A percentile compares a stretch with the other conserved stretches of the same genome.
phyloP scores from a whole-genome alignment of 2,329 filamentous ascomycete genomes.

The Thelonectria rubi region DNA sequence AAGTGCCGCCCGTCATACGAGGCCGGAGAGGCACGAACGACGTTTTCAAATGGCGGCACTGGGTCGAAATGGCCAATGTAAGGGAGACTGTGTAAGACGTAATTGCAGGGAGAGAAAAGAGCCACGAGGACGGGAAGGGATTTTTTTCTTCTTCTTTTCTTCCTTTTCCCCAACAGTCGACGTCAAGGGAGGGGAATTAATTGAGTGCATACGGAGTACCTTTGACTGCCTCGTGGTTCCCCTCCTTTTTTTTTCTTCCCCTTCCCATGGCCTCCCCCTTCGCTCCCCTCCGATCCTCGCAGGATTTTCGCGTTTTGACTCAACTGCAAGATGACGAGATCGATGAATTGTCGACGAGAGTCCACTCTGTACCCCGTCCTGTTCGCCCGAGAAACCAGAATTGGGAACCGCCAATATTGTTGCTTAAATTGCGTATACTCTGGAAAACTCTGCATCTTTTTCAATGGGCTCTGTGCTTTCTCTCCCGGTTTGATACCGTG shows the following conservation, averaged over 20 bases:
- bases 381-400: too few species aligned
- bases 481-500: not conserved
- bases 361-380: too few species aligned
- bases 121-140: constrained; percentile 26
- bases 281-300: not conserved
- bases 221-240: not conserved
- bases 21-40: constrained; percentile 24
- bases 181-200: not conserved
- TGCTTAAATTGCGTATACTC: not conserved
- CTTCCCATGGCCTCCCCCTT: not conserved
- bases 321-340: not conserved
- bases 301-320: not conserved
- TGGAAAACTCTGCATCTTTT: not conserved
- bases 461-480: constrained; percentile 14
- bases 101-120: constrained; percentile 6
- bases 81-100: not conserved
- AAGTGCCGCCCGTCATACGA: constrained; percentile 38
- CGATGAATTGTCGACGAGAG: too few species aligned
- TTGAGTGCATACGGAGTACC: not conserved
- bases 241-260: not conserved
- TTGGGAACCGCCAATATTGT: not conserved
- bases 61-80: too few species aligned
- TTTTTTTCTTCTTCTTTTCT: not conserved
- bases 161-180: not conserved
- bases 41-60: constrained; percentile 12